A percentile compares a stretch with the other conserved stretches of the same genome.
phyloP scores from a whole-genome alignment of 176 grass and related monocot genomes.

The Bothriochloa decipiens region DNA sequence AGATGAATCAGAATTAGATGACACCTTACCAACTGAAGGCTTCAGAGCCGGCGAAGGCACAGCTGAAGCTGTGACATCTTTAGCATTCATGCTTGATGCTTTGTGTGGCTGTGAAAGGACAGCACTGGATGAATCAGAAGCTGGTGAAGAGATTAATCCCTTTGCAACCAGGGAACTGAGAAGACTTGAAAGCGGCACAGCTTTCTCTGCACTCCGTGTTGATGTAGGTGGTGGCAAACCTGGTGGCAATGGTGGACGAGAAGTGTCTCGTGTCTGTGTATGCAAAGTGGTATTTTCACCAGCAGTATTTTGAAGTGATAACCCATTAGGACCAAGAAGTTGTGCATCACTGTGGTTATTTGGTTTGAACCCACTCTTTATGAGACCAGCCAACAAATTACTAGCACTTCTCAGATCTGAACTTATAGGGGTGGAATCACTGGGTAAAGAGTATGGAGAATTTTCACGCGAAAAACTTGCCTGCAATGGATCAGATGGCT shows the following conservation, averaged over 20 bases:
- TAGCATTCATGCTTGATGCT: conserved; percentile 26
- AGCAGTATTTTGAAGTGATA: conserved; percentile 43
- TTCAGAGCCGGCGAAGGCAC: conserved; percentile 2
- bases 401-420: conserved; percentile 46
- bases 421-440: conserved; percentile 34
- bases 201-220: conserved; percentile 38
- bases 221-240: conserved; percentile 57
- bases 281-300: conserved; percentile 36
- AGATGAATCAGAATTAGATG: conserved; percentile 31
- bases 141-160: conserved; percentile 80
- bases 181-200: conserved; percentile 78
- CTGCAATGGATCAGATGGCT: conserved; percentile 38
- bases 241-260: conserved; percentile 71
- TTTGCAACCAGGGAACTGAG: conserved; percentile 94
- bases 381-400: conserved; percentile 68
- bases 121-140: conserved; percentile 50
- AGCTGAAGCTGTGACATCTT: conserved; percentile 36
- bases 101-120: conserved; percentile 34
- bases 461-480: conserved; percentile 41
- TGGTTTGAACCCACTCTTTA: conserved; percentile 65
- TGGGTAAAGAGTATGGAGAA: conserved; percentile 37
- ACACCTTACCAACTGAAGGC: conserved; percentile 44
- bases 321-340: conserved; percentile 54
- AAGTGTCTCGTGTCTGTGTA: conserved; percentile 32
- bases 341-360: conserved; percentile 40